phyloP scores from a whole-genome alignment of 306 rosid genomes.

The Trichosanthes cucumerina region DNA sequence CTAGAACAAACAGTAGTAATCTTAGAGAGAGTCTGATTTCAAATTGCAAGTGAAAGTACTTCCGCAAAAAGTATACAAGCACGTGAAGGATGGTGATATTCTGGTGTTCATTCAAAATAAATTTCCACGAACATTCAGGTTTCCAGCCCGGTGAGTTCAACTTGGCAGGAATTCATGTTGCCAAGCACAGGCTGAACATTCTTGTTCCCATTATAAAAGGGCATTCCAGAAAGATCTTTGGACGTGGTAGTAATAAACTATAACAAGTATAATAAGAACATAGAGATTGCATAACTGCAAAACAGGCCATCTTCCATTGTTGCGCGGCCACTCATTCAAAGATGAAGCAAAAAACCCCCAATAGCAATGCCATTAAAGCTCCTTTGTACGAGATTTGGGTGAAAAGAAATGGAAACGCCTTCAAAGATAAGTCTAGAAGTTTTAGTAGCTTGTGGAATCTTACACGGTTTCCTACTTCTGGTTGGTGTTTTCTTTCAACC shows the following conservation, averaged over 20 bases:
- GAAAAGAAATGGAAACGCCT: not conserved
- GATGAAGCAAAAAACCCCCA: not conserved
- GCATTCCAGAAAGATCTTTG: not conserved
- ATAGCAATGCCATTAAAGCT: not conserved
- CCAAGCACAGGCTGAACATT: not conserved
- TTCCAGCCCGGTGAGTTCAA: not conserved
- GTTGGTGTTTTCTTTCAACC: not conserved
- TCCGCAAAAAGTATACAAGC: not conserved
- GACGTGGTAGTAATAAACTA: not conserved
- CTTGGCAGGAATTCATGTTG: not conserved
- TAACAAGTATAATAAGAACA: not conserved
- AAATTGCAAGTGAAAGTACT: conserved; percentile 16
- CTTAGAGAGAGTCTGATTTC: conserved; percentile 6
- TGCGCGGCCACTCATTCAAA: not conserved
- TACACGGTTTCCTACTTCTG: not conserved
- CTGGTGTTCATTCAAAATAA: not conserved
- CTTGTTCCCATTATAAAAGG: not conserved
- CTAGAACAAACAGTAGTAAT: conserved; percentile 16
- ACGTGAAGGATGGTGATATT: not conserved
- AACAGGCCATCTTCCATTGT: not conserved
- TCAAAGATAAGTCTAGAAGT: not conserved
- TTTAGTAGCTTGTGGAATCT: not conserved
- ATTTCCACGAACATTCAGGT: not conserved
- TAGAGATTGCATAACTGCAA: not conserved
- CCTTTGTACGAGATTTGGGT: not conserved